Evolutionary conservation across 768 basidiomycete genomes (phyloP).

Genomic region (Russula virescens): DNA sequence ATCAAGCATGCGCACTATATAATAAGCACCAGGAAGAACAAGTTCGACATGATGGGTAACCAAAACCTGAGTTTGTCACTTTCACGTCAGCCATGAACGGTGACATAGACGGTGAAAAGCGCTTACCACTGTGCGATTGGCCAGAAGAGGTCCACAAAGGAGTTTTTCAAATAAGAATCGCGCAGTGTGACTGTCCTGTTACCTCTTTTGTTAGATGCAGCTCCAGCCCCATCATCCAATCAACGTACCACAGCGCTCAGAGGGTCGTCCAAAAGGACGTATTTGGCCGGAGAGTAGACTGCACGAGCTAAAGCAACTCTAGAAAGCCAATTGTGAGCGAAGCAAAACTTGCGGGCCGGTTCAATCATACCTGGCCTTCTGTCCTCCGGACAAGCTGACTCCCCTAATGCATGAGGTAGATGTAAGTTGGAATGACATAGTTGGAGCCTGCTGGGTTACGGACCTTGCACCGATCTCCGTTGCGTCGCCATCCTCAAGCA

Average conservation of each 20-base stretch:
- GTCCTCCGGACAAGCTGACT: slow-evolving; percentile 74
- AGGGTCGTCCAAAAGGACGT: slow-evolving; percentile 74
- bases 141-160: slow-evolving; percentile 59
- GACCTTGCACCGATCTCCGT: slow-evolving; percentile 78
- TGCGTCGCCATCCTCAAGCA: slow-evolving; percentile 80
- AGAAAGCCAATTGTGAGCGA: background rate
- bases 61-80: slow-evolving; percentile 39
- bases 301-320: slow-evolving; percentile 81
- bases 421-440: slow-evolving; percentile 2
- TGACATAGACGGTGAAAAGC: background rate
- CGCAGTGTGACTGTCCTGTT: slow-evolving; percentile 63
- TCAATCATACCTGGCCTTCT: slow-evolving; percentile 60
- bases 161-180: slow-evolving; percentile 58
- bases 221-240: slow-evolving; percentile 13
- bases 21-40: slow-evolving; percentile 66
- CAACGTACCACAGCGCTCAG: slow-evolving; percentile 70
- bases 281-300: slow-evolving; percentile 52
- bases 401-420: slow-evolving; percentile 37
- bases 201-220: background rate
- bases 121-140: slow-evolving; percentile 60
- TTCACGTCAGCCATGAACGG: background rate
- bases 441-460: slow-evolving; percentile 13
- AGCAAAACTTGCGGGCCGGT: background rate
- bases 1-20: slow-evolving; percentile 74
- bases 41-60: slow-evolving; percentile 86